These are phyloP conservation scores for Casuarina glauca DNA, from an alignment of 306 rosid species.

Conservation along the genomic window DNA sequence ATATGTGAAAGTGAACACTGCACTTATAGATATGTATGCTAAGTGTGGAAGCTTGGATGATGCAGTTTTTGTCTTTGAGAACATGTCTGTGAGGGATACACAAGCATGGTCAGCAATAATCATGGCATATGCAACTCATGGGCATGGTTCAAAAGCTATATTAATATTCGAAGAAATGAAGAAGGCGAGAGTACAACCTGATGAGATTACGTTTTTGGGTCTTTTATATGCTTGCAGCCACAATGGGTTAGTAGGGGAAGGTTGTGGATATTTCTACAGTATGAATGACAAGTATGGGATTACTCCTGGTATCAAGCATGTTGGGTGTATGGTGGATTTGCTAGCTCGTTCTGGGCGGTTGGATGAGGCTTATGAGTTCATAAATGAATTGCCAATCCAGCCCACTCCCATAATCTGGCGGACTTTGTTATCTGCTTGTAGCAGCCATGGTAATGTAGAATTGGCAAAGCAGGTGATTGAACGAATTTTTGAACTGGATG, in stretches of 20 bases:
- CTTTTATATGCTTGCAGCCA: slow-evolving; percentile 82
- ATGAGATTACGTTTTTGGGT: slow-evolving; percentile 72
- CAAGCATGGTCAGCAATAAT: slow-evolving; percentile 85
- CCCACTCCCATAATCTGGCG: slow-evolving; percentile 81
- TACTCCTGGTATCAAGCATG: slow-evolving; percentile 68
- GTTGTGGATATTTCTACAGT: slow-evolving; percentile 50
- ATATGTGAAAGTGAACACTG: slow-evolving; percentile 77
- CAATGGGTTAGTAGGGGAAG: slow-evolving; percentile 72
- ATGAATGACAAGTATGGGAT: slow-evolving; percentile 62
- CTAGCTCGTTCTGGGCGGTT: slow-evolving; percentile 74
- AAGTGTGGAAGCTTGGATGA: slow-evolving; percentile 79
- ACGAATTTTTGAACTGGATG: slow-evolving; percentile 64
- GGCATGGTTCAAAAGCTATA: slow-evolving; percentile 58
- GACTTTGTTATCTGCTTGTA: slow-evolving; percentile 71
- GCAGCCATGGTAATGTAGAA: slow-evolving; percentile 67
- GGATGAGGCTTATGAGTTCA: slow-evolving; percentile 69
- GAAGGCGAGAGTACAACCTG: slow-evolving; percentile 53
- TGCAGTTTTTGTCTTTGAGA: slow-evolving; percentile 59
- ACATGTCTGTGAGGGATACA: slow-evolving; percentile 65
- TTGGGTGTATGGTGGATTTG: slow-evolving; percentile 91
- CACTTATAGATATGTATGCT: slow-evolving; percentile 80
- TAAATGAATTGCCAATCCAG: slow-evolving; percentile 54
- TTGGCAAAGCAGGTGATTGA: slow-evolving; percentile 61
- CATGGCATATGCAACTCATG: slow-evolving; percentile 74
- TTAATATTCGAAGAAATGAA: slow-evolving; percentile 72